Evolutionary conservation across 177 flowering plant species (phyloP), one percentile per base, ranked within the genome.

Genomic region (Telopea speciosissima): DNA sequence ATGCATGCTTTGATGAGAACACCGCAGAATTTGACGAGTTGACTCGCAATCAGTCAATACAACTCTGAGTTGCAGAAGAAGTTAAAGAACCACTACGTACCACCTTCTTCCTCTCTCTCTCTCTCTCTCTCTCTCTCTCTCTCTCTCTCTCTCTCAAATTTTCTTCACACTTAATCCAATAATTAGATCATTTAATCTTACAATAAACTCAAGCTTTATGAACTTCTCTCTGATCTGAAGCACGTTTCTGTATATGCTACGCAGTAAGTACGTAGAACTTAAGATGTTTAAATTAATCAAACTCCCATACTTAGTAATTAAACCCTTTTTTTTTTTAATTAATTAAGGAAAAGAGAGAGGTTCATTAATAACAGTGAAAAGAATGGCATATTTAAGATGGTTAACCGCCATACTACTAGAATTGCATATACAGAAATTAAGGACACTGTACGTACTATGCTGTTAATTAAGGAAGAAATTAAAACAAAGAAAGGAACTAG

Each of bases 361-460:
- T 13, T 49, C 14, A 49, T n/a, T n/a, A n/a, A n/a, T 10, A 49
- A 49, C 19, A 49, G 14, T 49, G 8, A 12, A 49, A 49, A 49
- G 19, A 49, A 49, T 49, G 17, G 54, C 19, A 49, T n/a, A n/a
- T 49, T 49, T 49, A 13, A 49, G 19, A 49, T 49, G 24, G n/a
- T 58, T 49, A 58, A 7, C 61, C n/a, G n/a, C n/a, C 7, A 44
- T 49, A 49, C 52, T 68, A 54, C 62, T 68, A 68, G 62, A 68
- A 26, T 68, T 68, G 5, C 70, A 52, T 49, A 68, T 68, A 68
- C 61, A 68, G 16, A 31, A 54, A 52, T n/a, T n/a, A n/a, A n/a
- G n/a, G 54, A 24, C 62, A 68, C 21, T 52, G 70, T 36, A 66
- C 44, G 24, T n/a, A n/a, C n/a, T n/a, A n/a, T n/a, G n/a, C n/a